Evolutionary conservation across 495 filamentous ascomycete genomes (phyloP), one percentile per base, ranked within the genome.

Genomic region (Aspergillus bertholletiae): DNA sequence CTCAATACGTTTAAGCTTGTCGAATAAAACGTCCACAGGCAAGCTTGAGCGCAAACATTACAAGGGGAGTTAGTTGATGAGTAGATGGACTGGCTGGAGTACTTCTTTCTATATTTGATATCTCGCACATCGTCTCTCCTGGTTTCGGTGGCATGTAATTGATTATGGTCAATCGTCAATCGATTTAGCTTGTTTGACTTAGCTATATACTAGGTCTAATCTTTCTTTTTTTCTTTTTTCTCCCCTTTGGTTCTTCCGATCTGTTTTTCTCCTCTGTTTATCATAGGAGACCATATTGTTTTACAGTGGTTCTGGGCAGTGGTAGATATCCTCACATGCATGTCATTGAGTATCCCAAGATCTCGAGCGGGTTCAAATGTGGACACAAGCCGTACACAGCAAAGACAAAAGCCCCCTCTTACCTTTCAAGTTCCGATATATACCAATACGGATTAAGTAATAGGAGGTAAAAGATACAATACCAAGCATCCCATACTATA

Each of bases 1-100:
- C 78, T 37, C 77, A 80, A 64, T 80, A 80, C 58, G 77, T 80
- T 54, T 80, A 72, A 71, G 23, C 35, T 17, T 37, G 34, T n/a
- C n/a, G n/a, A n/a, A n/a, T n/a, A n/a, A 3, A n/a, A n/a, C 13
- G 30, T n/a, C n/a, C n/a, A 3, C 34, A n/a, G 17, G 34, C 34
- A 15, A 26, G 35, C 49, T 24, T 15, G 6, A 23, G 17, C 41
- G 21, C 6, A 46, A 23, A 13, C 43, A 28, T 28, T n/a, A n/a
- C n/a, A 3, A 37, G 13, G 34, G 34, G 34, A 15, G n/a, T n/a
- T n/a, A 37, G 34, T 37, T 37, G 13, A 37, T 37, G 34, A n/a
- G 5, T 37, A 37, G 34, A 37, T 37, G 34, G 34, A 37, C 34
- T n/a, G 11, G 34, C 15, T 15, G 34, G 13, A 37, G 34, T 37